phyloP scores from a whole-genome alignment of 2,329 filamentous ascomycete species.

The Fusarium sp. region DNA sequence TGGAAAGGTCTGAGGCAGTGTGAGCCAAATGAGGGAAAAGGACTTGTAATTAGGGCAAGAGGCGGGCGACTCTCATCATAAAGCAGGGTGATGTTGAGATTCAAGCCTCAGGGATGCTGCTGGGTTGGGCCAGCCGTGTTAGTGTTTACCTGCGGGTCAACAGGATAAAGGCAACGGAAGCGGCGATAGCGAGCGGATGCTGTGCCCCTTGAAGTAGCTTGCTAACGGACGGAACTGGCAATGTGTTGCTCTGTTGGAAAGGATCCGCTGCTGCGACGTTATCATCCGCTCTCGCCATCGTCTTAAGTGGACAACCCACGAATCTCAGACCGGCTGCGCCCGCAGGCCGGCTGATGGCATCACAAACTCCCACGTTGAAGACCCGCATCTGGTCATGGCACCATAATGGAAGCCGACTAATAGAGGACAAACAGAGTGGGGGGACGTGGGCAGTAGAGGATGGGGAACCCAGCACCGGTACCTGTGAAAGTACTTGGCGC shows the following conservation, averaged over 20 bases:
- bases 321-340: conserved; percentile 47
- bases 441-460: conserved; percentile 25
- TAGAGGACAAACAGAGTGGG: conserved; percentile 28
- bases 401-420: conserved; percentile 34
- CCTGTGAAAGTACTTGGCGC: conserved; percentile 2
- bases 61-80: conserved; percentile 46
- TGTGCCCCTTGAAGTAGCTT: conserved; percentile 16
- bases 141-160: conserved; percentile 17
- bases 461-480: conserved; percentile 7
- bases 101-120: conserved; percentile 44
- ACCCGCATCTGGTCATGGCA: conserved; percentile 45
- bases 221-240: conserved; percentile 32
- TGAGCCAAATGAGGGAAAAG: conserved; percentile 26
- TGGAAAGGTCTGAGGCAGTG: conserved; percentile 41
- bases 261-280: conserved; percentile 43
- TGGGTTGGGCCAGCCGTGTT: conserved; percentile 42
- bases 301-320: conserved; percentile 39
- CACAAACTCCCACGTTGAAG: conserved; percentile 46
- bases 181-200: conserved; percentile 1
- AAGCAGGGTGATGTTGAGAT: conserved; percentile 48
- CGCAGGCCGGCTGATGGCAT: conserved; percentile 47
- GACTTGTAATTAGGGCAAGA: conserved; percentile 23
- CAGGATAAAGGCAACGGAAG: conserved; percentile 8
- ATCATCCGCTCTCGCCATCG: conserved; percentile 43
- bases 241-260: conserved; percentile 12